Conservation (phyloP, 2,329 filamentous ascomycete genomes). For the Aspergillus tubingensis region DNA sequence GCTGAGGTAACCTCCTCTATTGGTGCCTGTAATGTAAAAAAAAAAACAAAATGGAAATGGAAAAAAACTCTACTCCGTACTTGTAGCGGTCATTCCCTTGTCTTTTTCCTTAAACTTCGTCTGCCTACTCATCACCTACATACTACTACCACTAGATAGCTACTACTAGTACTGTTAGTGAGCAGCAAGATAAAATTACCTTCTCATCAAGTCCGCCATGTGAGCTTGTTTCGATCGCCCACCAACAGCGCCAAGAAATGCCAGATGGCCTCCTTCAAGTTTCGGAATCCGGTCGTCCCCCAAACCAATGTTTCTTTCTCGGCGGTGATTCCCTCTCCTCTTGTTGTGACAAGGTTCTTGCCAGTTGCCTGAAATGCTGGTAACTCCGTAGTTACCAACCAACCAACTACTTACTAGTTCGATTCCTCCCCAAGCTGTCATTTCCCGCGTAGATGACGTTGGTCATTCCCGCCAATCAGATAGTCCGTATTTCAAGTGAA, state of each 20-base stretch:
- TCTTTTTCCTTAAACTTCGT: too few species aligned
- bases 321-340: neutral
- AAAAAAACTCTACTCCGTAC: too few species aligned
- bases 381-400: neutral
- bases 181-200: slow-evolving; percentile 8
- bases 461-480: slow-evolving; percentile 6
- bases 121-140: neutral
- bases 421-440: neutral
- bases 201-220: slow-evolving; percentile 10
- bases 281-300: slow-evolving; percentile 9
- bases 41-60: too few species aligned
- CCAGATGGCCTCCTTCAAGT: slow-evolving; percentile 33
- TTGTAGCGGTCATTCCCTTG: too few species aligned
- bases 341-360: neutral
- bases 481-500: neutral
- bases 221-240: slow-evolving; percentile 17
- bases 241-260: slow-evolving; percentile 36
- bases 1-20: too few species aligned
- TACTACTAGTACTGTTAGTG: neutral
- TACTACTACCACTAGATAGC: neutral
- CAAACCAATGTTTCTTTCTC: neutral
- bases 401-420: too few species aligned
- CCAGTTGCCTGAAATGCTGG: neutral
- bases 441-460: neutral
- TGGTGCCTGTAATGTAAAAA: too few species aligned